phyloP scores from a whole-genome alignment of 192 early-diverging fungal species.

The Podila verticillata region DNA sequence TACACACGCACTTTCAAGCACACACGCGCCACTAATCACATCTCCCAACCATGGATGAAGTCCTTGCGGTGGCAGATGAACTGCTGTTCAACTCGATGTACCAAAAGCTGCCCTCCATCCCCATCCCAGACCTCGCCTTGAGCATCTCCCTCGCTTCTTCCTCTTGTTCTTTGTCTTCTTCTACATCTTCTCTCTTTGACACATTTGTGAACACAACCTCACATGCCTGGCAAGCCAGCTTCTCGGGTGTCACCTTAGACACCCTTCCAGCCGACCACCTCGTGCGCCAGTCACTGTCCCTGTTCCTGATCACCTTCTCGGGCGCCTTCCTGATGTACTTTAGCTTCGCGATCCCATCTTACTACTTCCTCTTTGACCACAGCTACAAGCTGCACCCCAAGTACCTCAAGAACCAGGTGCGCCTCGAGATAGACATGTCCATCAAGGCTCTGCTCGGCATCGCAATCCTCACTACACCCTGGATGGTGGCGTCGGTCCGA shows the following conservation, averaged over 20 bases:
- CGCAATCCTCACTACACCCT: conserved; percentile 88
- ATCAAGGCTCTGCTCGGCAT: conserved; percentile 84
- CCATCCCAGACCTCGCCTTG: conserved; percentile 53
- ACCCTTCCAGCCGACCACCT: conserved; percentile 66
- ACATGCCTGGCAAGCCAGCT: conserved; percentile 37
- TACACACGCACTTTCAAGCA: no score
- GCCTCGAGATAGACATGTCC: conserved; percentile 84
- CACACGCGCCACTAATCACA: no score
- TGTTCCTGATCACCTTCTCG: conserved; percentile 75
- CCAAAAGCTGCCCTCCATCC: conserved; percentile 49
- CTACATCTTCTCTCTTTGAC: conserved; percentile 27
- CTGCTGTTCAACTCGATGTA: conserved; percentile 66
- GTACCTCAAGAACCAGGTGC: conserved; percentile 89
- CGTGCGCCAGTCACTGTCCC: conserved; percentile 76
- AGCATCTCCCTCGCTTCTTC: conserved; percentile 49
- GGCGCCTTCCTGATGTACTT: conserved; percentile 89
- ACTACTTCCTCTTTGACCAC: conserved; percentile 89
- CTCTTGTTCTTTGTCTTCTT: conserved; percentile 30
- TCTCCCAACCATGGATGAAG: background rate
- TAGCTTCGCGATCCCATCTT: conserved; percentile 76
- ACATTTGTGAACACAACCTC: conserved; percentile 24
- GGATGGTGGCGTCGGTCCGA: conserved; percentile 89
- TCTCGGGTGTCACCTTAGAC: conserved; percentile 40
- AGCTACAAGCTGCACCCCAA: conserved; percentile 91
- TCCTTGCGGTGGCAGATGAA: conserved; percentile 5